Base-by-base conservation (phyloP, 495 filamentous ascomycete species). In the Podospora pseudocomata region DNA sequence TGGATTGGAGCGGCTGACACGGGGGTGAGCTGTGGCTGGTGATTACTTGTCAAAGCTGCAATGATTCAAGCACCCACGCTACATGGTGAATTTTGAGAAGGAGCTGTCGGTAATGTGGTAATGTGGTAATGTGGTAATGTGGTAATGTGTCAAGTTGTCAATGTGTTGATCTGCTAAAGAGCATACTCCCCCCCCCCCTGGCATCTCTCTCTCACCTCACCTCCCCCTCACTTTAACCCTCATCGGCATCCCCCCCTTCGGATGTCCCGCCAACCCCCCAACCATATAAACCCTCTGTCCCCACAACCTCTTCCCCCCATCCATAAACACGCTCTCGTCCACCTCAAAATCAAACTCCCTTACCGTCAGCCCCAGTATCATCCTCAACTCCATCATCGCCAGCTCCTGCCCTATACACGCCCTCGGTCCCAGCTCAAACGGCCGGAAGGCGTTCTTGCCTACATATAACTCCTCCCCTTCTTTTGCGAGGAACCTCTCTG, bases 391-490 rank as follows among this genome's bases (percentile, higher is more conserved):
- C 16, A 65, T 11, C 49, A 65, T 55, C 2, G 19, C 59, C 66
- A 62, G 11, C 2, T 23, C 34, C 60, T 67, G 58, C 53, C 81
- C 82, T 15, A 83, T 67, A 67, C 82, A 84, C 56, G 78, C 80
- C 20, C 80, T 73, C 0, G 78, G 75, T 3, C 82, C 82, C n/a
- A 76, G 67, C 11, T 78, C 81, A 68, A 83, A 83, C 5, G 81
- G 76, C 44, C 80, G 74, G 11, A 79, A 71, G 23, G 68, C 75
- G 18, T 75, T 71, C 34, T 71, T 68, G 2, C 19, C 27, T 1
- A 20, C 19, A 16, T 44, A 44, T 4, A 63, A 18, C 18, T 63
- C 61, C 28, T 63, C 30, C 32, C 34, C 61, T 13, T 28, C 28
- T 3, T 32, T 32, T 15, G 34, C 61, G 20, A 63, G 26, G 11